Evolutionary conservation across 2,329 filamentous ascomycete species (phyloP).

Genomic region (Cadophora sp.): DNA sequence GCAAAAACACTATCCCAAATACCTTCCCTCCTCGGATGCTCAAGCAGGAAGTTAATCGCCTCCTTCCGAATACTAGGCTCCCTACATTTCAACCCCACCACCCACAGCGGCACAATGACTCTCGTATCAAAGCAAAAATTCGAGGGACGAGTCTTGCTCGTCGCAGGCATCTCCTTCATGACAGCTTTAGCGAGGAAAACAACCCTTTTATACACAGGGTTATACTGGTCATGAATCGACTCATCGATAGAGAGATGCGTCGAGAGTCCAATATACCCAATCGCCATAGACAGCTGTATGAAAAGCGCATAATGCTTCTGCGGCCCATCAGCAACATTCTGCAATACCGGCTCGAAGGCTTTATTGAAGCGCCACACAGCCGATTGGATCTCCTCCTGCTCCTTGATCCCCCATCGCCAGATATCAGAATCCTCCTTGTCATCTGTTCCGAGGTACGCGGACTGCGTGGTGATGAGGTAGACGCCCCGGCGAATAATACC

Average conservation of each 20-base stretch:
- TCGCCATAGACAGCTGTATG: constrained; percentile 27
- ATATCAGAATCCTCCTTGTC: constrained; percentile 26
- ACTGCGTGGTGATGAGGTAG: constrained; percentile 31
- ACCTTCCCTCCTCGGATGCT: constrained; percentile 63
- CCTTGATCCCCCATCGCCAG: constrained; percentile 30
- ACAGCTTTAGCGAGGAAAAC: constrained; percentile 29
- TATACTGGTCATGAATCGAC: constrained; percentile 32
- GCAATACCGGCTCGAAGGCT: constrained; percentile 25
- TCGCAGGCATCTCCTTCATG: constrained; percentile 23
- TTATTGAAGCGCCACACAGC: constrained; percentile 32
- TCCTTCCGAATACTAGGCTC: constrained; percentile 61
- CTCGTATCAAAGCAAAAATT: constrained; percentile 67
- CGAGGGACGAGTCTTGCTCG: constrained; percentile 22
- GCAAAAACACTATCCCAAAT: constrained; percentile 55
- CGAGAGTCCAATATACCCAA: constrained; percentile 27
- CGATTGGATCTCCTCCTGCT: constrained; percentile 30
- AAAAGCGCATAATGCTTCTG: constrained; percentile 31
- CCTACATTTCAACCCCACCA: constrained; percentile 70
- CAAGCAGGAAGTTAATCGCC: constrained; percentile 65
- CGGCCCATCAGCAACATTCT: constrained; percentile 18
- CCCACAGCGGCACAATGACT: constrained; percentile 67
- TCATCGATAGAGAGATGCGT: constrained; percentile 30
- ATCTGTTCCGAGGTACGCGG: constrained; percentile 23
- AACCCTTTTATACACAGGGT: constrained; percentile 27
- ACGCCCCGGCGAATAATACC: constrained; percentile 32